phyloP scores from a whole-genome alignment of 192 early-diverging fungal species.

The Rhizoclosmatium globosum region DNA sequence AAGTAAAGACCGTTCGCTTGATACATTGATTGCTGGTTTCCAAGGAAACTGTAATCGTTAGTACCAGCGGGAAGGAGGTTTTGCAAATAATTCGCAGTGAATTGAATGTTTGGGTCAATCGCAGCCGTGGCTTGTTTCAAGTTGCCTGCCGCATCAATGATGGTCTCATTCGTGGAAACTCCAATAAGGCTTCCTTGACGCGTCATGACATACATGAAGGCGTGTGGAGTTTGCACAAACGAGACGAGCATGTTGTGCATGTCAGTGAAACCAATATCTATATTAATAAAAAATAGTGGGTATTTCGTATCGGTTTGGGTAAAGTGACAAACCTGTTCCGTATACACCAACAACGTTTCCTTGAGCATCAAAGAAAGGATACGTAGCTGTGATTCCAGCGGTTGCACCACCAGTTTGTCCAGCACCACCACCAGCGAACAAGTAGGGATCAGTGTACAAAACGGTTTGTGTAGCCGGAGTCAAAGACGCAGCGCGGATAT shows the following conservation, averaged over 20 bases:
- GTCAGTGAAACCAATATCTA: slow-evolving; percentile 14
- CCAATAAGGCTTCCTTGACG: slow-evolving; percentile 4
- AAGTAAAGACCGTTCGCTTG: not conserved
- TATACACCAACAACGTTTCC: not conserved
- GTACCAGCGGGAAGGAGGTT: not conserved
- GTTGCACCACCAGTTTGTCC: not conserved
- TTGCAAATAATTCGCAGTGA: not conserved
- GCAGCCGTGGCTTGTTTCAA: not conserved
- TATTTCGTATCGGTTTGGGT: too few relatives aligned
- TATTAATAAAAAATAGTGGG: not conserved
- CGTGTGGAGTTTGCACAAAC: not conserved
- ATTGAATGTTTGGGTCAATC: not conserved
- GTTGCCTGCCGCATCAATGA: not conserved
- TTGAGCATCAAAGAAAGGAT: slow-evolving; percentile 11
- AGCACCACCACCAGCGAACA: not conserved
- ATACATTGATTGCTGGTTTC: not conserved
- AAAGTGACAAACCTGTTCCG: not conserved
- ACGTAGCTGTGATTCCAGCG: slow-evolving; percentile 12
- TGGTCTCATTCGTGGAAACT: slow-evolving; percentile 6
- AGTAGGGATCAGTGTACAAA: not conserved
- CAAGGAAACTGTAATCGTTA: not conserved
- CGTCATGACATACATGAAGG: slow-evolving; percentile 36
- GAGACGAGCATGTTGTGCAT: slow-evolving; percentile 3
- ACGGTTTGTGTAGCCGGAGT: not conserved
- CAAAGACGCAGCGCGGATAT: not conserved